phyloP scores from a whole-genome alignment of 768 basidiomycete genomes.

The Lentinus tigrinus region DNA sequence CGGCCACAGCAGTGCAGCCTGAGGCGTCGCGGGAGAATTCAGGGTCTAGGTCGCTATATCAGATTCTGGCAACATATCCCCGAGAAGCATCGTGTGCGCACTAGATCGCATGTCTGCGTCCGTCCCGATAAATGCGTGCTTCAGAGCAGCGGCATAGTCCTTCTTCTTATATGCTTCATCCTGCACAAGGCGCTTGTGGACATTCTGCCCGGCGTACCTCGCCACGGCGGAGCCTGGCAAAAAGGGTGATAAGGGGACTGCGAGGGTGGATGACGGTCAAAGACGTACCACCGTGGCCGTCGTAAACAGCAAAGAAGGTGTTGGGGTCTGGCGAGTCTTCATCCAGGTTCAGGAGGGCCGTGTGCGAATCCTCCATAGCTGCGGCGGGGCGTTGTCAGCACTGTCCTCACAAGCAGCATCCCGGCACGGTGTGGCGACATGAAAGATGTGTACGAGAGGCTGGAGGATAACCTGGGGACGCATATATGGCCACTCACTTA shows the following conservation, averaged over 20 bases:
- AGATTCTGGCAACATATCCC: constrained; percentile 6
- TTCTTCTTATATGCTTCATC: constrained; percentile 71
- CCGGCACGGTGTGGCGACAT: not conserved
- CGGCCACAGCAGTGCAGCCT: constrained; percentile 93
- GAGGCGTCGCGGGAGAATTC: constrained; percentile 88
- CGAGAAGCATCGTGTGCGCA: constrained; percentile 34
- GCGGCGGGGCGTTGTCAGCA: constrained; percentile 8
- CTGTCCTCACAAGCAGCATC: not conserved
- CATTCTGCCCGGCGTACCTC: constrained; percentile 79
- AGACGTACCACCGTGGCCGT: constrained; percentile 90
- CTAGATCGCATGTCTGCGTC: constrained; percentile 92
- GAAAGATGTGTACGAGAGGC: not conserved
- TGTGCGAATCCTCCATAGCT: constrained; percentile 99
- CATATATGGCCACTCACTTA: constrained; percentile 62
- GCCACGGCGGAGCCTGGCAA: constrained; percentile 77
- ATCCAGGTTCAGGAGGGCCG: constrained; percentile 69
- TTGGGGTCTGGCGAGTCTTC: constrained; percentile 46
- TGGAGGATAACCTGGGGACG: not conserved
- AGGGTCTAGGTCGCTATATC: constrained; percentile 55
- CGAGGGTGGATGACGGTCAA: not conserved
- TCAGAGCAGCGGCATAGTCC: constrained; percentile 76
- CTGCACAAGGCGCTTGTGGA: constrained; percentile 72
- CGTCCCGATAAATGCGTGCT: constrained; percentile 86
- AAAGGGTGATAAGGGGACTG: not conserved
- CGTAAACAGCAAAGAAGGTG: constrained; percentile 95